A percentile compares a stretch with the other conserved stretches of the same genome.
phyloP scores from a whole-genome alignment of 148 eudicot species.

The Rhododendron henanense region DNA sequence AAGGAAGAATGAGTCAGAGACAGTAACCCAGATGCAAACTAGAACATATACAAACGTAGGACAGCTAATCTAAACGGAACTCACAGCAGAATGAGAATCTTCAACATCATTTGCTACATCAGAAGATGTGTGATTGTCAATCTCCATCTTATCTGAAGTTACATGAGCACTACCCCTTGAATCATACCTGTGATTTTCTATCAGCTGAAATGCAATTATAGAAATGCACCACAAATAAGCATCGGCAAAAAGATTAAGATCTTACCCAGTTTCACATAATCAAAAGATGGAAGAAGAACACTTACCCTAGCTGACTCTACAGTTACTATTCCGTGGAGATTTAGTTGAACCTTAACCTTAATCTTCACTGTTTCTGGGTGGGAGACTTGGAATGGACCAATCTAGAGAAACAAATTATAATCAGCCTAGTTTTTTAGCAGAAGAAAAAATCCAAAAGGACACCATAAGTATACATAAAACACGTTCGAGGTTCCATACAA shows the following conservation, averaged over 20 bases:
- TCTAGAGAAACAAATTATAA: slow-evolving; percentile 33
- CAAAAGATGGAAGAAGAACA: slow-evolving; percentile 3
- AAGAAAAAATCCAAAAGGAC: not conserved
- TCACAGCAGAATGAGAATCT: slow-evolving; percentile 39
- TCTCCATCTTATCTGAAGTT: slow-evolving; percentile 36
- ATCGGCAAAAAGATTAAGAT: not conserved
- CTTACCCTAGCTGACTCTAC: slow-evolving; percentile 68
- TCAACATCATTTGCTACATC: slow-evolving; percentile 31
- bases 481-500: not conserved
- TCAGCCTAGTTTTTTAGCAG: not conserved
- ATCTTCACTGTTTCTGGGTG: slow-evolving; percentile 45
- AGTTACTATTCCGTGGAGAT: slow-evolving; percentile 59
- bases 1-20: not conserved
- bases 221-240: not conserved
- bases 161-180: slow-evolving; percentile 27
- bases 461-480: not conserved
- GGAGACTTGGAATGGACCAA: slow-evolving; percentile 67
- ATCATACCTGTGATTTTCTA: slow-evolving; percentile 44
- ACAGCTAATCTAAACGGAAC: slow-evolving; percentile 24
- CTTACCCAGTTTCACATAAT: not conserved
- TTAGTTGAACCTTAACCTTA: slow-evolving; percentile 59
- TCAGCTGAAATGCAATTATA: slow-evolving; percentile 43
- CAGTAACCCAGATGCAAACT: not conserved
- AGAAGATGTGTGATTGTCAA: slow-evolving; percentile 36
- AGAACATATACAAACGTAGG: not conserved